Evolutionary conservation across 1,284 basidiomycete genomes (phyloP).

Genomic region (Anthracocystis walkeri): DNA sequence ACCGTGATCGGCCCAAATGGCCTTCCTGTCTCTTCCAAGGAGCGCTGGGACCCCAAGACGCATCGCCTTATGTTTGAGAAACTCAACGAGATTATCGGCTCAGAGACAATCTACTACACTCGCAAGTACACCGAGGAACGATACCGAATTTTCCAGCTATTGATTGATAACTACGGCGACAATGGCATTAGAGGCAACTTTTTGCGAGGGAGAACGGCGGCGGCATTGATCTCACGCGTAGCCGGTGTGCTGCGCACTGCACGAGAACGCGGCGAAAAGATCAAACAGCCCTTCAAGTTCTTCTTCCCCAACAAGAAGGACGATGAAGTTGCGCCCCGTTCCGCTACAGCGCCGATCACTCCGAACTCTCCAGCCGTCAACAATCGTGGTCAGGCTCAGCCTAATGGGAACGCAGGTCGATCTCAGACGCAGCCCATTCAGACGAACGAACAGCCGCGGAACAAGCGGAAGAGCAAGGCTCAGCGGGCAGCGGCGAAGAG

Average conservation of each 20-base stretch:
- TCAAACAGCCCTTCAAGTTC: conserved; percentile 49
- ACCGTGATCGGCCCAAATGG: conserved; percentile 35
- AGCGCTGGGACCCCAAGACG: conserved; percentile 42
- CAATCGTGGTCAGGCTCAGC: background rate
- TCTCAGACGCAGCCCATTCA: conserved; percentile 19
- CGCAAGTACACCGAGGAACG: conserved; percentile 44
- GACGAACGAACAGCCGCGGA: background rate
- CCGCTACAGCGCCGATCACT: conserved; percentile 16
- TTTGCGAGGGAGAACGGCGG: conserved; percentile 31
- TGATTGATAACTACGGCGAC: conserved; percentile 47
- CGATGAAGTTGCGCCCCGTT: conserved; percentile 13
- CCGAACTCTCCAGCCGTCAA: background rate
- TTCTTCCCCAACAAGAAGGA: conserved; percentile 44
- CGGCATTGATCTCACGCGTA: conserved; percentile 42
- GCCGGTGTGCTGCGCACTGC: conserved; percentile 29
- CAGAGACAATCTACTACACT: conserved; percentile 35
- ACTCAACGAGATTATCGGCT: conserved; percentile 46
- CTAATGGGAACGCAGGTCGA: background rate
- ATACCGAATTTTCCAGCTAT: conserved; percentile 39
- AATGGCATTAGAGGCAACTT: conserved; percentile 39
- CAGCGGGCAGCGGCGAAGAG: background rate
- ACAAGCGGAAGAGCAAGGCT: conserved; percentile 2
- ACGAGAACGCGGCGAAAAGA: conserved; percentile 36
- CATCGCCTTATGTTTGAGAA: conserved; percentile 50
- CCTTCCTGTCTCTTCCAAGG: conserved; percentile 38